These are phyloP conservation scores for Dovyalis caffra DNA, from an alignment of 345 rosid species.

Conservation along the genomic window DNA sequence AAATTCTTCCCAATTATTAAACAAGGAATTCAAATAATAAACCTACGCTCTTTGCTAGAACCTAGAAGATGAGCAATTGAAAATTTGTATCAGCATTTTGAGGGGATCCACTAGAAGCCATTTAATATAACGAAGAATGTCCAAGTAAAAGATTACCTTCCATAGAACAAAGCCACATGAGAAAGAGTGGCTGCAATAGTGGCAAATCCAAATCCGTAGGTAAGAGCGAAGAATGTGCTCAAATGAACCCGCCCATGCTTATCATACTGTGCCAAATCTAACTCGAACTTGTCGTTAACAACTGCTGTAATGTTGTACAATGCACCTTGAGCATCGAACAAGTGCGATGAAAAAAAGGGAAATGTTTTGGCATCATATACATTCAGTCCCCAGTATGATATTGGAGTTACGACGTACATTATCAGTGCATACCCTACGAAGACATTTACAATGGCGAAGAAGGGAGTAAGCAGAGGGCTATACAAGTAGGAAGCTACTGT, in stretches of 20 bases:
- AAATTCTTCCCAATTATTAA: too few relatives aligned
- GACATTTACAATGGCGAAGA: slow-evolving; percentile 44
- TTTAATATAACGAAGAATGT: too few relatives aligned
- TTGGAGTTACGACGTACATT: slow-evolving; percentile 34
- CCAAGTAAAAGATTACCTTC: slow-evolving; percentile 35
- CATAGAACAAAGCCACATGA: slow-evolving; percentile 47
- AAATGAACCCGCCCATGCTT: slow-evolving; percentile 34
- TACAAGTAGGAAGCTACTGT: slow-evolving; percentile 36
- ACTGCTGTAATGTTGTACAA: slow-evolving; percentile 22
- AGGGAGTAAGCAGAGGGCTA: slow-evolving; percentile 44
- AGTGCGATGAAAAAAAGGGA: slow-evolving; percentile 36
- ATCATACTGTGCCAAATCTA: slow-evolving; percentile 25
- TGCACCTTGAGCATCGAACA: slow-evolving; percentile 35
- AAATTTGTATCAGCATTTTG: too few relatives aligned
- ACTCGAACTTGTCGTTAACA: slow-evolving; percentile 34
- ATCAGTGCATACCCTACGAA: slow-evolving; percentile 34
- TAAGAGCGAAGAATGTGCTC: slow-evolving; percentile 46
- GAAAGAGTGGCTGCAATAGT: slow-evolving; percentile 41
- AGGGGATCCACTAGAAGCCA: too few relatives aligned
- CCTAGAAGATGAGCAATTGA: background rate
- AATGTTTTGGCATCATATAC: slow-evolving; percentile 35
- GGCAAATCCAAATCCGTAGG: slow-evolving; percentile 46
- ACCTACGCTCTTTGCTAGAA: too few relatives aligned
- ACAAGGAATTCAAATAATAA: too few relatives aligned
- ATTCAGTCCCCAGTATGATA: too few relatives aligned